Percentiles rank a stretch among this genome's conserved stretches.
Evolutionary conservation across 1,139 yeast species (phyloP).

Genomic region (Scheffersomyces stambukii): DNA sequence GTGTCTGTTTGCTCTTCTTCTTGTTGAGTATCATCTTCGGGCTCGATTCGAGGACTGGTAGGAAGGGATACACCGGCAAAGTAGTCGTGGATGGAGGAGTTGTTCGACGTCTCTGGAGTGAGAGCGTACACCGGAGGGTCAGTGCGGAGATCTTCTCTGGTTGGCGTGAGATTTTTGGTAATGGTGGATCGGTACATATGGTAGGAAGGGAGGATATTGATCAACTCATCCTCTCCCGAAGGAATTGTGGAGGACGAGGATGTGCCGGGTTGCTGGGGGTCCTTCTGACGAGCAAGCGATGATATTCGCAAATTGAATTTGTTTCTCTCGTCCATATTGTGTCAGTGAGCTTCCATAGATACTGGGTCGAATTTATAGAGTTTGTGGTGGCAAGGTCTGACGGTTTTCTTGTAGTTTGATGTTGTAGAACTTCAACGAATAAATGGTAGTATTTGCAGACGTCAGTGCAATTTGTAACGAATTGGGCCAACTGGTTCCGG

Average conservation of each 20-base stretch:
- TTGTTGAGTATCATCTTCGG: constrained; percentile 7
- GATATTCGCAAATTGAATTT: constrained; percentile 8
- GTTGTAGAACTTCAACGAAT: no score
- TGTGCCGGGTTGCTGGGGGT: constrained; percentile 2
- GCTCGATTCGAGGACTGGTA: constrained; percentile 12
- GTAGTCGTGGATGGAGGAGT: constrained; percentile 15
- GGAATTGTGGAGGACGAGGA: constrained; percentile 1
- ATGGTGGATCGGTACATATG: constrained; percentile 40
- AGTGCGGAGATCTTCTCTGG: constrained; percentile 25
- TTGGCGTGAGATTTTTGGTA: constrained; percentile 33
- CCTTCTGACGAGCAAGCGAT: constrained; percentile 4
- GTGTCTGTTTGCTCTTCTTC: constrained; percentile 15
- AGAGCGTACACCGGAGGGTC: constrained; percentile 37
- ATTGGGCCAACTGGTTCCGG: no score
- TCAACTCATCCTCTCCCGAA: constrained; percentile 20
- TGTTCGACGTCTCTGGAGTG: constrained; percentile 19
- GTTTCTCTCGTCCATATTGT: constrained; percentile 9
- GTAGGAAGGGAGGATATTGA: constrained; percentile 41
- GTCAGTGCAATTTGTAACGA: no score
- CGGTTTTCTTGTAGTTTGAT: no score
- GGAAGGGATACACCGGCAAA: constrained; percentile 18
- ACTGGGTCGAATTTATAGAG: no score
- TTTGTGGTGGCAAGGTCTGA: no score
- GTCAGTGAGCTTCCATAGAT: no score
- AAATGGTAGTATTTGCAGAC: no score